Base-by-base conservation (phyloP, 1,139 yeast genomes). In the Scheffersomyces quercinus region DNA sequence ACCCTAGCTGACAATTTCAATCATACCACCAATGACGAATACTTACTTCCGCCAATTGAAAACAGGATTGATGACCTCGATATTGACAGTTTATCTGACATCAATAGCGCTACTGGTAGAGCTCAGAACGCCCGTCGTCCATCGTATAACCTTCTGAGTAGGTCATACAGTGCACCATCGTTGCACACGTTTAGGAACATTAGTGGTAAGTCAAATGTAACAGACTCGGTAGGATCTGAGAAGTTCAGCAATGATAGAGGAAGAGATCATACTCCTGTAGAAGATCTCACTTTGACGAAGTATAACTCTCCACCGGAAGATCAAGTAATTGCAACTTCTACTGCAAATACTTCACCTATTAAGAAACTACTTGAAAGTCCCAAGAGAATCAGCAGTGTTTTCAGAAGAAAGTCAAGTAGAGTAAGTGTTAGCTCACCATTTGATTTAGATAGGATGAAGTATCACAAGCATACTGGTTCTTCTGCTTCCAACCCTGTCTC, bases 81-180 rank as follows among this genome's bases (percentile, higher is more conserved):
- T 37, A 56, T 66, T 29, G 74, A 68, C 46, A 52, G 57, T 41
- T 46, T 68, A 20, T 64, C 69, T 48, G 72, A 67, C 38, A 30
- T 59, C 24, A 42, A 43, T 12, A 45, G 51, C 37, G 32, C 48
- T 28, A 37, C 46, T n/a, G 47, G 46, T 31, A 43, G 41, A 29
- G 33, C 45, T 3, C 26, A 20, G 9, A 20, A 20, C 5, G 26
- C 26, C 8, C 34, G 40, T 24, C 38, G 45, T 28, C 51, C 55
- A 3, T 45, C 54, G 14, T 53, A 48, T 36, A 41, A 55, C 9
- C 47, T 53, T n/a, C 64, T 63, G 64, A 56, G 53, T 45, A 42
- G 71, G 29, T 65, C 75, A 1, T 52, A 55, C 31, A 68, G 75
- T 55, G 77, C 76, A 1, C 77, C 77, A 5, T 72, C 77, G 3